Evolutionary conservation across 257 asterid species (phyloP).

Genomic region (Linderniella brevidens): DNA sequence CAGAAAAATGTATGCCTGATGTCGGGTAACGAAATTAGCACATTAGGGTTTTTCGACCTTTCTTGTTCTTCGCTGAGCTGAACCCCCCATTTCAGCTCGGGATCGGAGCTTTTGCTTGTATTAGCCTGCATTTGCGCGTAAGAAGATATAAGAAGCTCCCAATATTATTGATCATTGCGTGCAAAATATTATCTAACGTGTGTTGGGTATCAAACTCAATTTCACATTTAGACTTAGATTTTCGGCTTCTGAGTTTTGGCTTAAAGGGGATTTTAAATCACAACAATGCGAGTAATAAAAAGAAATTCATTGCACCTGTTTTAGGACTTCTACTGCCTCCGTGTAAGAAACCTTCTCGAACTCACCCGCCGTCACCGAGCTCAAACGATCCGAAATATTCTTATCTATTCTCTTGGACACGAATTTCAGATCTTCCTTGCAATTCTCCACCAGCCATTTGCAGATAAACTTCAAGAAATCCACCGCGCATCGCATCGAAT

Average conservation of each 20-base stretch:
- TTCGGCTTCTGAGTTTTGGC: too few relatives aligned
- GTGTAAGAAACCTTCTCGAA: slow-evolving; percentile 54
- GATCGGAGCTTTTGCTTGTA: slow-evolving; percentile 21
- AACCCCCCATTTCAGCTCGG: slow-evolving; percentile 48
- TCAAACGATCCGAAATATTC: slow-evolving; percentile 37
- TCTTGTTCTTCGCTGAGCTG: slow-evolving; percentile 69
- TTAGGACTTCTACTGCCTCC: slow-evolving; percentile 43
- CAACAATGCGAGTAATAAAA: too few relatives aligned
- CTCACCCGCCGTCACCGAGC: slow-evolving; percentile 14
- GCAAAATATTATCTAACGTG: too few relatives aligned
- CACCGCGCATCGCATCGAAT: slow-evolving; percentile 59
- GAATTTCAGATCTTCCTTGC: slow-evolving; percentile 50
- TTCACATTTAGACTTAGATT: too few relatives aligned
- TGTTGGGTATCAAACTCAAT: too few relatives aligned
- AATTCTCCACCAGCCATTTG: slow-evolving; percentile 39
- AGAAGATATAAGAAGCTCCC: neutral
- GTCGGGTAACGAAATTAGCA: too few relatives aligned
- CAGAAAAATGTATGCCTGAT: neutral
- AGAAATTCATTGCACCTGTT: slow-evolving; percentile 24
- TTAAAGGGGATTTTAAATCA: too few relatives aligned
- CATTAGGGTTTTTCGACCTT: slow-evolving; percentile 18
- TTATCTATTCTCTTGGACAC: slow-evolving; percentile 51
- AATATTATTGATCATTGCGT: too few relatives aligned
- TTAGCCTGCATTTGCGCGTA: slow-evolving; percentile 17
- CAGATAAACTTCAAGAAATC: slow-evolving; percentile 61